Evolutionary conservation across 1,284 basidiomycete genomes (phyloP).

Genomic region (Boletus holoroseus): DNA sequence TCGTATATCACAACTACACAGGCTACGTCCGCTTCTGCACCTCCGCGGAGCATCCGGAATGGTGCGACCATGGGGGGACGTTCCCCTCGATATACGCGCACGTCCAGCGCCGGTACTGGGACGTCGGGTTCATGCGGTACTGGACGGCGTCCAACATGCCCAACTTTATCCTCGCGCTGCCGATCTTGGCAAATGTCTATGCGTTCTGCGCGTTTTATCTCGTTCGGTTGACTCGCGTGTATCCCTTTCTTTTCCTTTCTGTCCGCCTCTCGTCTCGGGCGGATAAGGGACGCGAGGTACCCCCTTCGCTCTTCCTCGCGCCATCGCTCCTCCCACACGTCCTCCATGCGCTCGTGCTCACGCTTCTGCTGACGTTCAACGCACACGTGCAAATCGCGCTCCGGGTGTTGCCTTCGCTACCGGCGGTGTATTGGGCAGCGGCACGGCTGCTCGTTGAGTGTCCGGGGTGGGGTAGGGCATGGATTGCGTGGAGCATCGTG

Average conservation of each 20-base stretch:
- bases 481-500: slow-evolving; percentile 68
- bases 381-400: slow-evolving; percentile 91
- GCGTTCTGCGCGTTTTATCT: slow-evolving; percentile 44
- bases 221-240: slow-evolving; percentile 15
- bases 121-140: slow-evolving; percentile 80
- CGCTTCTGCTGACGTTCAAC: slow-evolving; percentile 63
- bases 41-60: slow-evolving; percentile 33
- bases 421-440: slow-evolving; percentile 81
- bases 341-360: slow-evolving; percentile 59
- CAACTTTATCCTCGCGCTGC: slow-evolving; percentile 80
- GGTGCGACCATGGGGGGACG: slow-evolving; percentile 51
- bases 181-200: slow-evolving; percentile 50
- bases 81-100: slow-evolving; percentile 78
- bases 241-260: slow-evolving; percentile 5
- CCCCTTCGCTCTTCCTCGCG: slow-evolving; percentile 30
- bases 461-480: slow-evolving; percentile 44
- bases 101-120: slow-evolving; percentile 86
- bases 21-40: slow-evolving; percentile 67
- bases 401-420: slow-evolving; percentile 74
- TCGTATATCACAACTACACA: slow-evolving; percentile 62
- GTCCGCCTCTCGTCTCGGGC: background rate
- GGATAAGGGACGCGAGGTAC: background rate
- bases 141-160: slow-evolving; percentile 83
- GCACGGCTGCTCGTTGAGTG: slow-evolving; percentile 55
- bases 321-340: slow-evolving; percentile 56